phyloP scores from a whole-genome alignment of 495 filamentous ascomycete species.

The Penicillium lividum region DNA sequence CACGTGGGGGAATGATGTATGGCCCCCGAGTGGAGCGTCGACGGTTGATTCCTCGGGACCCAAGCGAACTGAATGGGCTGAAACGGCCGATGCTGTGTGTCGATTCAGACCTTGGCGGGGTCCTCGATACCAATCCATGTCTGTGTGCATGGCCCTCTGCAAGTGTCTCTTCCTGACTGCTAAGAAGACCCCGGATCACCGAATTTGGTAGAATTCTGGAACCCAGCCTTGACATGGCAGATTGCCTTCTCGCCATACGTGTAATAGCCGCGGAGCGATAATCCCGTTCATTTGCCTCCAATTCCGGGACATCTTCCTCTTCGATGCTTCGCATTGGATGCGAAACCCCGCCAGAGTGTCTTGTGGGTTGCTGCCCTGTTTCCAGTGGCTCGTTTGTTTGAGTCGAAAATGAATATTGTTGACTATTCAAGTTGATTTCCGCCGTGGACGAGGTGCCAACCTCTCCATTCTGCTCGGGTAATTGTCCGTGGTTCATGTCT shows the following conservation, averaged over 20 bases:
- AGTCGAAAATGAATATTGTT: slow-evolving; percentile 16
- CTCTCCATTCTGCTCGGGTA: slow-evolving; percentile 32
- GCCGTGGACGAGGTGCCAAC: slow-evolving; percentile 20
- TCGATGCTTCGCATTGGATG: slow-evolving; percentile 39
- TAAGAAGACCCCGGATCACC: slow-evolving; percentile 45
- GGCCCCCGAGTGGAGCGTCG: slow-evolving; percentile 40
- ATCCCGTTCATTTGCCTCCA: slow-evolving; percentile 31
- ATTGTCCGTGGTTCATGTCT: slow-evolving; percentile 42
- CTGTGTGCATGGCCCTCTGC: slow-evolving; percentile 53
- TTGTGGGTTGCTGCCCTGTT: slow-evolving; percentile 27
- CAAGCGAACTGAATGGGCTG: slow-evolving; percentile 43
- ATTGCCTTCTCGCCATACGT: slow-evolving; percentile 49
- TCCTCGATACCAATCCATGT: slow-evolving; percentile 44
- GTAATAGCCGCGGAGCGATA: slow-evolving; percentile 39
- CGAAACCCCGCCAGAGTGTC: slow-evolving; percentile 14
- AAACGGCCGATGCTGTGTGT: slow-evolving; percentile 41
- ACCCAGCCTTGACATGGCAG: slow-evolving; percentile 52
- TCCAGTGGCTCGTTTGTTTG: slow-evolving; percentile 17
- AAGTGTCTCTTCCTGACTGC: slow-evolving; percentile 49
- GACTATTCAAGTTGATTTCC: slow-evolving; percentile 19
- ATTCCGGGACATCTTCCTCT: slow-evolving; percentile 32
- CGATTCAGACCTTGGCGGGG: slow-evolving; percentile 41
- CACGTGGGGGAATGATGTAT: slow-evolving; percentile 41
- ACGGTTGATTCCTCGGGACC: slow-evolving; percentile 41
- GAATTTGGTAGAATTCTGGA: slow-evolving; percentile 53